A percentile compares a stretch with the other conserved stretches of the same genome.
These are phyloP conservation scores for Podaxis sp. DNA, from an alignment of 768 basidiomycete genomes.

Conservation along the genomic window DNA sequence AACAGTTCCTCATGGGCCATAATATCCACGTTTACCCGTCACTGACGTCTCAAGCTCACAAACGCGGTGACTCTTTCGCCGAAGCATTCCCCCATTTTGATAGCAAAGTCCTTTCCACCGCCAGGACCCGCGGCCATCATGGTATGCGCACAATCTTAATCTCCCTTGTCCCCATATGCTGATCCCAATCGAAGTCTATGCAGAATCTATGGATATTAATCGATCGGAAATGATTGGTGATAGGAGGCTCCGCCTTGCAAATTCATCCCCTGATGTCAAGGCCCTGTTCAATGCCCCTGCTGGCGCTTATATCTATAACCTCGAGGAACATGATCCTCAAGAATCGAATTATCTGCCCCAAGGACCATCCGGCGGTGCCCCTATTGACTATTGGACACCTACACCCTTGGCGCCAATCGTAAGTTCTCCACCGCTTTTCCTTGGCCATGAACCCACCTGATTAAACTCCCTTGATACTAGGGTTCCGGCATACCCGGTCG, in stretches of 20 bases:
- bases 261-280: slow-evolving; percentile 93
- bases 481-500: slow-evolving; percentile 70
- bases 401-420: slow-evolving; percentile 64
- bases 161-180: slow-evolving; percentile 1
- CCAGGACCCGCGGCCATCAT: slow-evolving; percentile 60
- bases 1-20: slow-evolving; percentile 84
- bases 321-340: slow-evolving; percentile 65
- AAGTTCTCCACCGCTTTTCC: slow-evolving; percentile 25
- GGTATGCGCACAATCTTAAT: slow-evolving; percentile 31
- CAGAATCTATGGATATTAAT: slow-evolving; percentile 79
- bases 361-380: slow-evolving; percentile 35
- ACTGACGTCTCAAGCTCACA: slow-evolving; percentile 75
- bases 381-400: slow-evolving; percentile 75
- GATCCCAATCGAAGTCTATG: slow-evolving; percentile 9
- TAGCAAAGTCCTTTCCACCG: slow-evolving; percentile 86
- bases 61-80: slow-evolving; percentile 88
- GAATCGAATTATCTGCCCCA: slow-evolving; percentile 53
- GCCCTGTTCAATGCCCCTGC: slow-evolving; percentile 88
- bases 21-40: slow-evolving; percentile 84
- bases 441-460: background rate
- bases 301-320: slow-evolving; percentile 65
- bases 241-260: slow-evolving; percentile 77
- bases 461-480: slow-evolving; percentile 28
- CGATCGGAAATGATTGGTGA: slow-evolving; percentile 71
- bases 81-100: slow-evolving; percentile 97